Percentiles rank a stretch among this genome's conserved stretches.
Conservation (phyloP, 345 rosid genomes). For the Gossypium thurberi region DNA sequence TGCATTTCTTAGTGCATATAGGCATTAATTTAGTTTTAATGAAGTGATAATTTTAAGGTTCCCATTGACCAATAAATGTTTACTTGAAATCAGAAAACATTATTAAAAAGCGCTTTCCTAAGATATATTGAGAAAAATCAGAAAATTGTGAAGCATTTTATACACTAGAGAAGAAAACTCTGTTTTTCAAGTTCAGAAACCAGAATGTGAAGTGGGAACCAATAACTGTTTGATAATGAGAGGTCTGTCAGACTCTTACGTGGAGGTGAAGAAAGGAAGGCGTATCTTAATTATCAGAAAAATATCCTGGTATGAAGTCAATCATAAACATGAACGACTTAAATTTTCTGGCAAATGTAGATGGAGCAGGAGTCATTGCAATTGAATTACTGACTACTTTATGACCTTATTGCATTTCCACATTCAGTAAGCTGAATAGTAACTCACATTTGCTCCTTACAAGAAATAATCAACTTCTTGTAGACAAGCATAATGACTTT, state of each 20-base stretch:
- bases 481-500: slow-evolving; percentile 57
- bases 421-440: slow-evolving; percentile 10
- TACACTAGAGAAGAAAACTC: background rate
- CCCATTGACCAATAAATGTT: background rate
- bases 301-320: background rate
- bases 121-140: background rate
- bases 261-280: background rate
- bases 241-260: background rate
- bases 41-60: background rate
- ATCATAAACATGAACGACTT: background rate
- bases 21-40: background rate
- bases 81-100: background rate
- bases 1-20: background rate
- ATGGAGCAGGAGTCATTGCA: background rate
- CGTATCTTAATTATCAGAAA: background rate
- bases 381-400: background rate
- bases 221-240: background rate
- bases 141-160: background rate
- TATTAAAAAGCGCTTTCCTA: background rate
- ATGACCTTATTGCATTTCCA: slow-evolving; percentile 8
- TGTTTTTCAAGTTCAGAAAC: background rate
- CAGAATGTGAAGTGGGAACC: background rate
- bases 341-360: background rate
- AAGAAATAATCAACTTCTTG: slow-evolving; percentile 53
- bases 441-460: slow-evolving; percentile 71